These are phyloP conservation scores for Flammula alnicola DNA, from an alignment of 1,284 basidiomycete species.

Conservation along the genomic window DNA sequence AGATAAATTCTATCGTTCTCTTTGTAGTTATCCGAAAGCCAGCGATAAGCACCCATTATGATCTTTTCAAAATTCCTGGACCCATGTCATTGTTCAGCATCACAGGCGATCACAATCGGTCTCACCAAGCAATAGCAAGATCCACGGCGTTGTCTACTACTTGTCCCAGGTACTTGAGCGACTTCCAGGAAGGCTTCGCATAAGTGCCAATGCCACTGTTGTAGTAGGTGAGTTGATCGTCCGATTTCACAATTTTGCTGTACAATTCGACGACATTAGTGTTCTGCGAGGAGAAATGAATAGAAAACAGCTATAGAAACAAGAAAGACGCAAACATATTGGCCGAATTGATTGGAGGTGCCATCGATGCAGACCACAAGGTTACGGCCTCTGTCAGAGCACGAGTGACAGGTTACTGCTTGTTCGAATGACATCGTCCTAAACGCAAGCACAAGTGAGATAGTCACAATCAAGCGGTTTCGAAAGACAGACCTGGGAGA, in stretches of 20 bases:
- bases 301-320: background rate
- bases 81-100: background rate
- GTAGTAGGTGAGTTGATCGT: slow-evolving; percentile 28
- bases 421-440: too few relatives aligned
- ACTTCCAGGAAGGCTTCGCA: slow-evolving; percentile 31
- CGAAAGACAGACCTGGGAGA: too few relatives aligned
- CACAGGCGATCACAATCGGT: background rate
- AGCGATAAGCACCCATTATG: slow-evolving; percentile 19
- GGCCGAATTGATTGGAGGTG: slow-evolving; percentile 22
- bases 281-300: slow-evolving; percentile 12
- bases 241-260: slow-evolving; percentile 13
- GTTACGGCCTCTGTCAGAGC: slow-evolving; percentile 16
- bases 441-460: too few relatives aligned
- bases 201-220: slow-evolving; percentile 47
- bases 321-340: slow-evolving; percentile 9
- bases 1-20: slow-evolving; percentile 33
- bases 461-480: too few relatives aligned
- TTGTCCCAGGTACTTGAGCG: slow-evolving; percentile 21
- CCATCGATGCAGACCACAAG: slow-evolving; percentile 24
- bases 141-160: slow-evolving; percentile 28
- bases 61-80: slow-evolving; percentile 17
- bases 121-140: slow-evolving; percentile 32
- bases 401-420: too few relatives aligned
- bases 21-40: slow-evolving; percentile 38
- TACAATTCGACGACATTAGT: slow-evolving; percentile 24